phyloP scores from a whole-genome alignment of 306 rosid genomes.

The Medicago ruthenica region DNA sequence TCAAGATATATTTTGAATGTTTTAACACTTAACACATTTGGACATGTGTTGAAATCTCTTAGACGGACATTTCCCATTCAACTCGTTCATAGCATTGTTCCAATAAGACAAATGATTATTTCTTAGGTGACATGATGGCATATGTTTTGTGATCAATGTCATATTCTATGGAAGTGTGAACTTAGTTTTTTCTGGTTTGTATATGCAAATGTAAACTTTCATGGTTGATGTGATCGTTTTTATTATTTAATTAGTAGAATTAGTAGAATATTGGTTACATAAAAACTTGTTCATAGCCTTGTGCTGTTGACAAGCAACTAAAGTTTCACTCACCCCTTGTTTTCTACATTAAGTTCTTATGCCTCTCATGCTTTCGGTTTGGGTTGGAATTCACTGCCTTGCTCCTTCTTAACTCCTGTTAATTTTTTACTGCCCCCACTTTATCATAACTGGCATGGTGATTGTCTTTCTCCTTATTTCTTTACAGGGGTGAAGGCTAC shows the following conservation, averaged over 20 bases:
- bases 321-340: conserved; percentile 26
- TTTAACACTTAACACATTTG: background rate
- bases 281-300: conserved; percentile 31
- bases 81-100: conserved; percentile 36
- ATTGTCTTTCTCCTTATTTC: conserved; percentile 28
- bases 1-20: conserved; percentile 30
- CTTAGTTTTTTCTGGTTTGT: conserved; percentile 9
- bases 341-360: conserved; percentile 20
- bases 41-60: conserved; percentile 30
- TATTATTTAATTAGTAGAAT: conserved; percentile 8
- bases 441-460: conserved; percentile 21
- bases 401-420: conserved; percentile 29
- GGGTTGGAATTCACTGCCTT: conserved; percentile 26
- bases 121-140: conserved; percentile 1
- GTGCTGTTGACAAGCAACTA: conserved; percentile 19
- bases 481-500: conserved; percentile 96
- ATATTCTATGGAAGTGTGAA: conserved; percentile 27
- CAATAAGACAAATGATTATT: conserved; percentile 26
- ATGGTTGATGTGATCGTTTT: conserved; percentile 36
- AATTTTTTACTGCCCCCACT: conserved; percentile 3
- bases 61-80: conserved; percentile 2
- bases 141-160: conserved; percentile 21
- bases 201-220: conserved; percentile 26
- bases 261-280: conserved; percentile 17
- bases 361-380: conserved; percentile 29